Percentiles rank a stretch among this genome's conserved stretches.
These are phyloP conservation scores for Picea engelmannii DNA, from an alignment of 83 land plant genomes.

Conservation along the genomic window DNA sequence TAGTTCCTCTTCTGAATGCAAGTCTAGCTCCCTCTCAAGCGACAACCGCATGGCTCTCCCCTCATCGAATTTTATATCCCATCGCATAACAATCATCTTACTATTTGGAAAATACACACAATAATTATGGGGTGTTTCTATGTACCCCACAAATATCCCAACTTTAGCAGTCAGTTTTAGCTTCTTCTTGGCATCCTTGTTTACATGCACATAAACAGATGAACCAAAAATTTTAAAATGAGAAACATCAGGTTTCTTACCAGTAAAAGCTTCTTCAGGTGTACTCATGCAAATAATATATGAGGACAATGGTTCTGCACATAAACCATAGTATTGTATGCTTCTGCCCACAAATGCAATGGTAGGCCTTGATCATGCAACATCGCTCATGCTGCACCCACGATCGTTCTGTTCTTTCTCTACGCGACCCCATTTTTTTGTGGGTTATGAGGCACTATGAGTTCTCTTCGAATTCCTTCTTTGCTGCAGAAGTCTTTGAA, in stretches of 20 bases:
- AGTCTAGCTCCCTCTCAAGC: too few species aligned
- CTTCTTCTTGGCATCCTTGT: too few species aligned
- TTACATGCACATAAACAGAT: constrained; percentile 15
- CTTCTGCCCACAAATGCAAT: background rate
- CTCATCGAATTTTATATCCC: too few species aligned
- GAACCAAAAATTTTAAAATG: background rate
- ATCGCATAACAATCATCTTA: too few species aligned
- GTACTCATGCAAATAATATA: background rate
- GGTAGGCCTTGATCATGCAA: background rate
- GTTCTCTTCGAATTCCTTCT: background rate
- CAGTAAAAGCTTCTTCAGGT: background rate
- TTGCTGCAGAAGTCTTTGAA: background rate
- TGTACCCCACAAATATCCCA: too few species aligned
- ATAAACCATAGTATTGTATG: background rate
- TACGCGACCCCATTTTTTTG: background rate
- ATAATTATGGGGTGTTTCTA: too few species aligned
- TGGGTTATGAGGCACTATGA: background rate
- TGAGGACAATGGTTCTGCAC: background rate
- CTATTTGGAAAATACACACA: too few species aligned
- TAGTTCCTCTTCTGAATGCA: too few species aligned
- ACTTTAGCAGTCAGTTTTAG: too few species aligned
- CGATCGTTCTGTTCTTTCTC: background rate
- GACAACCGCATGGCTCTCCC: too few species aligned
- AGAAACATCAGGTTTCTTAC: background rate
- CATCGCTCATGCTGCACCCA: background rate